Evolutionary conservation across 345 rosid species (phyloP).

Genomic region (Trapa incisa): DNA sequence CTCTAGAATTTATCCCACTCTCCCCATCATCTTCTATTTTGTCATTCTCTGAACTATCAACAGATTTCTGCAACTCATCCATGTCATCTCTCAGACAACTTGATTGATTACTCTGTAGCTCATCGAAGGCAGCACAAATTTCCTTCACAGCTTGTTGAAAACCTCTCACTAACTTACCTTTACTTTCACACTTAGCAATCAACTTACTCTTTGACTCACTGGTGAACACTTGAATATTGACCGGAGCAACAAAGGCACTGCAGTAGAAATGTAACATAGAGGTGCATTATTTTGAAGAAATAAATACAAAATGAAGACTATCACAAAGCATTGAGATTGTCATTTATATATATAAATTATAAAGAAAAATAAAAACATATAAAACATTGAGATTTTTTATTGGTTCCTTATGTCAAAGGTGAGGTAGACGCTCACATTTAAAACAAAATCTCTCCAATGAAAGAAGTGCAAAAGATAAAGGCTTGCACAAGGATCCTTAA

Average conservation of each 20-base stretch:
- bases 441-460: too few species aligned
- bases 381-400: background rate
- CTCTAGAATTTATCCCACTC: slow-evolving; percentile 17
- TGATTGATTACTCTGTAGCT: slow-evolving; percentile 39
- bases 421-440: background rate
- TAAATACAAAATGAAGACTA: background rate
- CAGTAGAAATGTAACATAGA: slow-evolving; percentile 9
- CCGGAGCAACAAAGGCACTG: slow-evolving; percentile 83
- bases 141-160: slow-evolving; percentile 82
- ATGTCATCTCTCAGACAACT: slow-evolving; percentile 29
- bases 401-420: background rate
- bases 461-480: too few species aligned
- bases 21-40: slow-evolving; percentile 13
- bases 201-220: slow-evolving; percentile 54
- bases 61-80: slow-evolving; percentile 29
- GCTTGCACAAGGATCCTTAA: too few species aligned
- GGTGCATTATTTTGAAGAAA: background rate
- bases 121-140: slow-evolving; percentile 67
- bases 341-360: background rate
- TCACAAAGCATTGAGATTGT: background rate
- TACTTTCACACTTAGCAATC: slow-evolving; percentile 50
- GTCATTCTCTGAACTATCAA: slow-evolving; percentile 23
- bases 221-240: slow-evolving; percentile 71
- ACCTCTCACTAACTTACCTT: slow-evolving; percentile 55
- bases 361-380: background rate